A percentile compares a stretch with the other conserved stretches of the same genome.
Conservation (phyloP, 1,284 basidiomycete species). For the Meira miltonrushii region DNA sequence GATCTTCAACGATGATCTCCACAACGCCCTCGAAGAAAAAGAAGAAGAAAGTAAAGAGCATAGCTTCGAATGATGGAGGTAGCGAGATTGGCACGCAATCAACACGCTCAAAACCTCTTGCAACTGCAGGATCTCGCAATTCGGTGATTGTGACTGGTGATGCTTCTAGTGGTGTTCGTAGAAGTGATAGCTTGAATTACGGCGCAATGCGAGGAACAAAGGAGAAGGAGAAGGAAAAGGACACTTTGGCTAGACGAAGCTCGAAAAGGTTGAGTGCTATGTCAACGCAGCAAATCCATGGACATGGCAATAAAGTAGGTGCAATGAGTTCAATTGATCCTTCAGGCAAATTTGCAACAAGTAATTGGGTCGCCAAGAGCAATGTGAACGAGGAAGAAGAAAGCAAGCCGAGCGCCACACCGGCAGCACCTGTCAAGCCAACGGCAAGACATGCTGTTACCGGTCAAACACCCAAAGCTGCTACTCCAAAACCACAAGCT, state of each 20-base stretch:
- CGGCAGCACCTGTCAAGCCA: neutral
- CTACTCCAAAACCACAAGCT: neutral
- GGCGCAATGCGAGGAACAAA: neutral
- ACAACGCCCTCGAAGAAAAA: constrained; percentile 18
- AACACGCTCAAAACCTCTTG: constrained; percentile 20
- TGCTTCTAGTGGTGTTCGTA: constrained; percentile 20
- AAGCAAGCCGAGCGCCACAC: neutral
- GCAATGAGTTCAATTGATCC: constrained; percentile 11
- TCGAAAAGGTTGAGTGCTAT: constrained; percentile 28
- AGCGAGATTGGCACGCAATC: constrained; percentile 44
- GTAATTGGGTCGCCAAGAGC: constrained; percentile 18
- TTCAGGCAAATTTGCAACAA: constrained; percentile 17
- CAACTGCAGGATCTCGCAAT: constrained; percentile 5
- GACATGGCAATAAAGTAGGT: neutral
- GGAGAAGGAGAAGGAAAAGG: neutral
- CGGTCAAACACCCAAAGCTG: neutral
- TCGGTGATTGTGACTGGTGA: constrained; percentile 26
- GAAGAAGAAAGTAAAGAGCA: constrained; percentile 40
- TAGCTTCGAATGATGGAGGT: constrained; percentile 21
- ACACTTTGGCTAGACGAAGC: constrained; percentile 26
- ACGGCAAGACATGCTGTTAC: neutral
- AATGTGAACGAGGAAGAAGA: neutral
- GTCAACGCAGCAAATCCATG: constrained; percentile 16
- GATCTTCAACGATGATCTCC: constrained; percentile 1
- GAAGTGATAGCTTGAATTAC: constrained; percentile 10